Evolutionary conservation across 768 basidiomycete genomes (phyloP).

Genomic region (Udeniomyces megalosporus): DNA sequence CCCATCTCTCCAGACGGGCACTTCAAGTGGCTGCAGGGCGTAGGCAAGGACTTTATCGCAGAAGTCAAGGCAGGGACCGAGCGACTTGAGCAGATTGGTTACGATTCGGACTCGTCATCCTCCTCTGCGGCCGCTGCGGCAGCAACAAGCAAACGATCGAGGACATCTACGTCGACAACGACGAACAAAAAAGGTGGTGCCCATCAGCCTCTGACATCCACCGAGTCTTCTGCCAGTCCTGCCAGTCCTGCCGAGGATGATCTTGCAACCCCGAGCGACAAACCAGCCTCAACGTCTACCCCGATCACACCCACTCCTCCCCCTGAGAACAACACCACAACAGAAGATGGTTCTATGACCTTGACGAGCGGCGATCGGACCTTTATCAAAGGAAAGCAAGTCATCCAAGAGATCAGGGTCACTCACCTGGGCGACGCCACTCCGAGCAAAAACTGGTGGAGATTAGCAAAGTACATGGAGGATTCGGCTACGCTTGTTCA

Average conservation of each 20-base stretch:
- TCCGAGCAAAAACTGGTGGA: background rate
- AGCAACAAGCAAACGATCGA: no score
- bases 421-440: background rate
- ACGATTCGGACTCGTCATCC: background rate
- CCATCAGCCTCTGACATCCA: no score
- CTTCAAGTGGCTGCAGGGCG: background rate
- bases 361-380: background rate
- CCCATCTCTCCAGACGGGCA: background rate
- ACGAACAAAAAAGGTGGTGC: no score
- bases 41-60: background rate
- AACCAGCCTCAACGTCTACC: no score
- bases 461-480: background rate
- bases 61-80: background rate
- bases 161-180: no score
- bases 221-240: no score
- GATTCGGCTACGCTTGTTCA: background rate
- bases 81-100: no score
- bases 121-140: background rate
- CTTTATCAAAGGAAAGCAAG: background rate
- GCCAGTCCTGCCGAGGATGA: no score
- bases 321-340: background rate
- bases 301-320: no score
- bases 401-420: background rate
- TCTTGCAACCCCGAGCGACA: no score
- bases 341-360: background rate